These are phyloP conservation scores for Nicotiana knightiana DNA, from an alignment of 257 asterid genomes.

Conservation along the genomic window DNA sequence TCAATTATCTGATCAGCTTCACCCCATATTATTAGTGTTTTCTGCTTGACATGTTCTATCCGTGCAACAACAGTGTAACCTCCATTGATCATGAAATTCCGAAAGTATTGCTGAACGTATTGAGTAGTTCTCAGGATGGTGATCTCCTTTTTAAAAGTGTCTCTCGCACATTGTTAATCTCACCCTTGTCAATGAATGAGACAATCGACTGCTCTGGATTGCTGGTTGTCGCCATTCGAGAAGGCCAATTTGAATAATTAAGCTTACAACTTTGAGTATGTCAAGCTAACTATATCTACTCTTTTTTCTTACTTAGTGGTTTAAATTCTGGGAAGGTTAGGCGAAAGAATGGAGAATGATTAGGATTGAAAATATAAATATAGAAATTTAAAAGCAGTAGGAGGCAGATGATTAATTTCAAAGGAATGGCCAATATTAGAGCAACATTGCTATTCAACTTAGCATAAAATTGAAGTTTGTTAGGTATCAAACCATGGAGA, in stretches of 20 bases:
- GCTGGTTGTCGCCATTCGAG: neutral
- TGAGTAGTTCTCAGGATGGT: constrained; percentile 46
- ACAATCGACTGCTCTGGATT: constrained; percentile 23
- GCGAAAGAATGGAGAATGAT: neutral
- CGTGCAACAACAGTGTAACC: too few species aligned
- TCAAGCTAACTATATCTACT: neutral
- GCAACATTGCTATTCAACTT: constrained; percentile 3
- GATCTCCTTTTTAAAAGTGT: constrained; percentile 40
- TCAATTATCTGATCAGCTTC: too few species aligned
- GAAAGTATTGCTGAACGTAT: constrained; percentile 58
- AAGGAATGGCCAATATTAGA: neutral
- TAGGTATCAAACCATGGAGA: too few species aligned
- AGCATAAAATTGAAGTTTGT: neutral
- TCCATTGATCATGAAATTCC: constrained; percentile 1
- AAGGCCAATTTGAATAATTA: neutral
- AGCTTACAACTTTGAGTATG: neutral
- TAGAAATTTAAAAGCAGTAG: too few species aligned
- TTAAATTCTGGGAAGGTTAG: neutral
- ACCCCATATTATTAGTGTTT: too few species aligned
- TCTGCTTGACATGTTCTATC: too few species aligned
- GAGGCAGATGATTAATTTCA: neutral
- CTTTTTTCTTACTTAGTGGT: too few species aligned
- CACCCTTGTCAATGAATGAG: constrained; percentile 26
- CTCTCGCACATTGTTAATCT: constrained; percentile 33
- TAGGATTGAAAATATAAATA: neutral